Evolutionary conservation across 441 rosid species (phyloP).

Genomic region (Capsella rubella): DNA sequence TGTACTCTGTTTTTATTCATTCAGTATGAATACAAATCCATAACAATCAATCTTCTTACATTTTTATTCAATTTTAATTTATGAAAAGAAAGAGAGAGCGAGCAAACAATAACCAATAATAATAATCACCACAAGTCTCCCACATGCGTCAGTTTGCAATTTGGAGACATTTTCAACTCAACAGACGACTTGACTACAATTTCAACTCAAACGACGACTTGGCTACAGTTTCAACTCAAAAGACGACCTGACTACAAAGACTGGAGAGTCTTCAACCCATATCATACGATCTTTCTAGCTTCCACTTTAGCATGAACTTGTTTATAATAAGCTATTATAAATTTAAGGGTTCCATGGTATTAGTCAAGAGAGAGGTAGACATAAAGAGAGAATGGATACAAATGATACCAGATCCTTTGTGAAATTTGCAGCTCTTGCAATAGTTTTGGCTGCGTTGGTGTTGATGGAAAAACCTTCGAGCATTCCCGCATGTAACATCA

Average conservation of each 20-base stretch:
- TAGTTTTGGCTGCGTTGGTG: constrained; percentile 8
- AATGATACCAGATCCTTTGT: constrained; percentile 16
- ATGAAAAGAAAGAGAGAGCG: background rate
- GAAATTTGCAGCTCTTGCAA: constrained; percentile 5
- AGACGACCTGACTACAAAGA: constrained; percentile 4
- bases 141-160: constrained; percentile 1
- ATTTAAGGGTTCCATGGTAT: constrained; percentile 12
- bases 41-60: background rate
- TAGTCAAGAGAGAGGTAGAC: background rate
- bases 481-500: constrained; percentile 41
- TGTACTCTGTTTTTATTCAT: background rate
- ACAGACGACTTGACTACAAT: background rate
- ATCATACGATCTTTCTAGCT: constrained; percentile 20
- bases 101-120: background rate
- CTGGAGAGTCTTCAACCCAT: constrained; percentile 26
- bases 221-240: constrained; percentile 9
- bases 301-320: background rate
- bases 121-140: background rate
- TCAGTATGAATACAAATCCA: background rate
- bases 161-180: constrained; percentile 10
- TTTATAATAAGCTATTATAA: background rate
- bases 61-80: background rate
- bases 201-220: constrained; percentile 4
- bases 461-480: constrained; percentile 26
- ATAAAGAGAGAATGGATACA: constrained; percentile 30